These are phyloP conservation scores for Podosphaera aphanis DNA, from an alignment of 2,329 filamentous ascomycete genomes.

Conservation along the genomic window DNA sequence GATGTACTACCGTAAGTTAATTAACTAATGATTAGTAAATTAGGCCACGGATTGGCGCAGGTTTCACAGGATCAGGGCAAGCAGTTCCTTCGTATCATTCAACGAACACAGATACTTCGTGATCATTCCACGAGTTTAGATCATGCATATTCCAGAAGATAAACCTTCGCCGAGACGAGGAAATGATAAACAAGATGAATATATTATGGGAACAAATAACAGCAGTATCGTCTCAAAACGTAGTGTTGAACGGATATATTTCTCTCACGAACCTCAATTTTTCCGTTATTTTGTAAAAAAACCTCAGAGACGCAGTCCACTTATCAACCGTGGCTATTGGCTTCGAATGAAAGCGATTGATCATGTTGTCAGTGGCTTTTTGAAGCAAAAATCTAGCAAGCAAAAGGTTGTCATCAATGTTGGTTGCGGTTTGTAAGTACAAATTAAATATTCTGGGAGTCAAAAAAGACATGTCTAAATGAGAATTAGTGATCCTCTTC, in stretches of 20 bases:
- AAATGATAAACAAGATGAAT: conserved; percentile 21
- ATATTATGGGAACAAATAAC: conserved; percentile 45
- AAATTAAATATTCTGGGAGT: not conserved
- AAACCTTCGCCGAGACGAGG: not conserved
- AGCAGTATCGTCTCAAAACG: conserved; percentile 83
- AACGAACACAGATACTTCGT: too few species aligned
- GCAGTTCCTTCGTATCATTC: too few species aligned
- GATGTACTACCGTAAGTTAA: too few species aligned
- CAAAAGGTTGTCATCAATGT: conserved; percentile 59
- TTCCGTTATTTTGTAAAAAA: conserved; percentile 75
- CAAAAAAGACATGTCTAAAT: not conserved
- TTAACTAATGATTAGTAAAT: too few species aligned
- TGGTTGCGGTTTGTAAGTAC: conserved; percentile 68
- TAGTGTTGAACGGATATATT: conserved; percentile 77
- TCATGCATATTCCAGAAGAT: not conserved
- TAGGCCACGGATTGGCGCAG: too few species aligned
- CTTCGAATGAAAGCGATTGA: conserved; percentile 67
- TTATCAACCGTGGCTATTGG: conserved; percentile 61
- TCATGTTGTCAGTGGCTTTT: conserved; percentile 46
- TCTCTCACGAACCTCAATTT: conserved; percentile 54
- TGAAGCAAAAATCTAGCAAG: conserved; percentile 31
- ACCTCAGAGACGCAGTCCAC: conserved; percentile 56
- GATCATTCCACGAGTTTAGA: not conserved
- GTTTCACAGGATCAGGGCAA: too few species aligned
- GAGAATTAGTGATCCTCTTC: conserved; percentile 50